These are phyloP conservation scores for Coleophoma cylindrospora DNA, from an alignment of 2,329 filamentous ascomycete genomes.

Conservation along the genomic window DNA sequence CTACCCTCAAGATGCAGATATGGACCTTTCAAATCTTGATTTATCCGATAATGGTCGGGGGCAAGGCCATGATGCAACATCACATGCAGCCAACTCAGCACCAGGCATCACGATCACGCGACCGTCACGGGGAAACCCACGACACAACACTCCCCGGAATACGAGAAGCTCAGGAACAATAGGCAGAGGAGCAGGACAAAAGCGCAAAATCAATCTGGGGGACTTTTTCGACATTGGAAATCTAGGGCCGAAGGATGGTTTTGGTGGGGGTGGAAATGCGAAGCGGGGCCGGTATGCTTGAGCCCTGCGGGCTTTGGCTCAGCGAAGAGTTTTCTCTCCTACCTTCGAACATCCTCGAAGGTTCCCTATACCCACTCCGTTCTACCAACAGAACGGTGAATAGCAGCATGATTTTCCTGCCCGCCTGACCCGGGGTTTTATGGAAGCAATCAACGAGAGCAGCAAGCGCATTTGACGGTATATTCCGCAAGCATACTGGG, in stretches of 20 bases:
- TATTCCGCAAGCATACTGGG: too few species aligned
- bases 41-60: slow-evolving; percentile 42
- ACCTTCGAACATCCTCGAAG: not conserved
- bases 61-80: slow-evolving; percentile 21
- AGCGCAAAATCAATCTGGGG: slow-evolving; percentile 67
- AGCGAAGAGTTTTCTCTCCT: not conserved
- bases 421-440: too few species aligned
- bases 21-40: slow-evolving; percentile 56
- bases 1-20: slow-evolving; percentile 52
- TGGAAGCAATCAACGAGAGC: too few species aligned
- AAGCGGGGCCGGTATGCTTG: slow-evolving; percentile 28
- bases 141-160: slow-evolving; percentile 20
- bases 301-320: slow-evolving; percentile 1
- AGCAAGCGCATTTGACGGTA: too few species aligned
- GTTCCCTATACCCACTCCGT: not conserved
- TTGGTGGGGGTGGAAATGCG: slow-evolving; percentile 24
- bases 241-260: slow-evolving; percentile 54
- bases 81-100: slow-evolving; percentile 14
- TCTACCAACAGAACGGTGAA: not conserved
- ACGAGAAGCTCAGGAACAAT: slow-evolving; percentile 28
- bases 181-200: slow-evolving; percentile 62
- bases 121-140: slow-evolving; percentile 16
- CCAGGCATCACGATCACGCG: slow-evolving; percentile 21
- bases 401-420: too few species aligned
- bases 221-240: slow-evolving; percentile 72